Evolutionary conservation across 2,329 filamentous ascomycete species (phyloP), one percentile per base, ranked within the genome.

Genomic region (Daldinia eschscholtzii): DNA sequence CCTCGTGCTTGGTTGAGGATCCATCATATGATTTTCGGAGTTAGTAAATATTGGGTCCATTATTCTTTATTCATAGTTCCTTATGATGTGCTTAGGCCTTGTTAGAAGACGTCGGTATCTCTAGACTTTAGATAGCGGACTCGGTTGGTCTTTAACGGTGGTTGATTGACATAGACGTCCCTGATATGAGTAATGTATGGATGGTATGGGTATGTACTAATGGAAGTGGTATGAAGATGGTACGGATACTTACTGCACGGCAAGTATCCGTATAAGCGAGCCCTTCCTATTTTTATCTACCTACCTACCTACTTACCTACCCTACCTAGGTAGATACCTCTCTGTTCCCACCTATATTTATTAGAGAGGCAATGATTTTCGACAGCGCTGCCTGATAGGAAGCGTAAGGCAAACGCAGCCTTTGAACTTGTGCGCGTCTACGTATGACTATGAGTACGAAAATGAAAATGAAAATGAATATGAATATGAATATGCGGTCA

Each of bases 401-500:
- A 23, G 18, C 23, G 28, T 28, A 20, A 28, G 44, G 44, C 44
- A 23, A 48, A 48, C 12, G 12, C 6, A 28, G 44, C 12, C 5
- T 15, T 48, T 18, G 20, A 9, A 28, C 15, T 9, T 20, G 28
- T 48, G 44, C 23, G 44, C 44, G 23, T n/a, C n/a, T n/a, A n/a
- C n/a, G n/a, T n/a, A n/a, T 7, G 23, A 1, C 20, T 2, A 2
- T 23, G 20, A 23, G 20, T 23, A 23, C 2, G 20, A 23, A 23
- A 23, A 23, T 23, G 20, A 23, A 23, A n/a, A n/a, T n/a, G n/a
- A n/a, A n/a, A n/a, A n/a, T n/a, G n/a, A n/a, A n/a, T 30, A 30
- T 30, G 28, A 30, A 30, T n/a, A 42, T 42, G 46, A 18, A 50
- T 30, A 23, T 50, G 46, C 46, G 46, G 46, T 50, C 46, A 50